phyloP scores from a whole-genome alignment of 2,329 filamentous ascomycete genomes.

The Arthroderma uncinatum region DNA sequence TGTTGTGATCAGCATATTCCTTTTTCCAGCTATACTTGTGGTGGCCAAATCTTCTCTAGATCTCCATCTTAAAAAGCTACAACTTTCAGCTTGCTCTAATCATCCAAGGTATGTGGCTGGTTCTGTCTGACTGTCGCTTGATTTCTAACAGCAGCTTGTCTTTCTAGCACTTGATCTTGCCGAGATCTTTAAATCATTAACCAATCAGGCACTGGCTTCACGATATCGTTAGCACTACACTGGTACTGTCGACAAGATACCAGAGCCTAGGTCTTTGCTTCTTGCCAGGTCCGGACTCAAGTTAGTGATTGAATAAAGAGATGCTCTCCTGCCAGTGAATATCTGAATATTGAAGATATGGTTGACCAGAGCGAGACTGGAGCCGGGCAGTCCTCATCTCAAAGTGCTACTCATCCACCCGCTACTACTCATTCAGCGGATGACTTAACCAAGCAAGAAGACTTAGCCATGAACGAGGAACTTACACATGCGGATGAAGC shows the following conservation, averaged over 20 bases:
- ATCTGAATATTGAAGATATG: conserved; percentile 5
- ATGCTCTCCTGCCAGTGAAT: neutral
- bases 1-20: neutral
- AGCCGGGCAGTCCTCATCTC: neutral
- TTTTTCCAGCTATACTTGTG: neutral
- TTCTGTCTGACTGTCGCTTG: neutral
- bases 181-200: neutral
- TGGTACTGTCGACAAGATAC: neutral
- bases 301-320: neutral
- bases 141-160: neutral
- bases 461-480: neutral
- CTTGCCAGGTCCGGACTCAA: neutral
- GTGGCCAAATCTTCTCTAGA: neutral
- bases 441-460: neutral
- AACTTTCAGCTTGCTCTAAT: neutral
- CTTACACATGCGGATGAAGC: neutral
- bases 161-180: neutral
- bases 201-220: neutral
- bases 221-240: too few relatives aligned
- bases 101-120: neutral
- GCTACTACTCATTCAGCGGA: neutral
- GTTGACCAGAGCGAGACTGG: conserved; percentile 7
- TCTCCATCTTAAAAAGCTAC: neutral
- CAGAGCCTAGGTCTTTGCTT: neutral
- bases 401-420: neutral